Base-by-base conservation (phyloP, 2,329 filamentous ascomycete genomes). In the Stemphylium lycopersici region DNA sequence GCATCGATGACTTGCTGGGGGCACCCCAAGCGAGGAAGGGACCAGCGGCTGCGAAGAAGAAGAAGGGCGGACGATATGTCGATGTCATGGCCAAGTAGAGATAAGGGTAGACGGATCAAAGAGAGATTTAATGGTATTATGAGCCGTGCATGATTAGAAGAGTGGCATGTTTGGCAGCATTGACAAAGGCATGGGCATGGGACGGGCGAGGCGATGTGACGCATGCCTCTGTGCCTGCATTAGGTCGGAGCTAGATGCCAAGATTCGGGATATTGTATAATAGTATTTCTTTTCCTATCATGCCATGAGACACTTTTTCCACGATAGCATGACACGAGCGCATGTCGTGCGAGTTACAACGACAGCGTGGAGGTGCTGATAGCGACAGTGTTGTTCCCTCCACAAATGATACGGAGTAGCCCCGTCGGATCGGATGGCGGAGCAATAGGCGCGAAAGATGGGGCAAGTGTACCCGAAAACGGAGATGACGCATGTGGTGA, bases 1-100 rank as follows among this genome's bases (percentile, higher is more conserved):
- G 90, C 66, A 96, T 99, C 70, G 95, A 99, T 67, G 95, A 99
- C 73, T 79, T 99, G 59, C 80, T 99, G 18, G 90, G 90, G 4
- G 87, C 89, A 4, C 85, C 89, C 3, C 84, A 82, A 26, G 84
- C 89, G 15, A 84, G 90, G 60, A 93, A 90, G 55, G 83, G 83
- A 10, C 52, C 52, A 2, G 54, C 62, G 11, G 75, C 74, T 31
- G 73, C 75, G 39, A 79, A 78, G 67, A 90, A 91, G 67, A 91
- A 91, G 80, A 96, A 92, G 81, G 87, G 88, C 18, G 89, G 91
- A 26, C 82, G 93, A 24, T 99, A 99, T 80, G 88, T 99, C 26
- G 95, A 99, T 82, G 91, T 99, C n/a, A 51, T 55, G 47, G 48
- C 47, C 7, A 51, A 55, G 36, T 51, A 51, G 29, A 45, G 24